Base-by-base conservation (phyloP, 2,329 filamentous ascomycete species). In the Fusarium phyllophilum region DNA sequence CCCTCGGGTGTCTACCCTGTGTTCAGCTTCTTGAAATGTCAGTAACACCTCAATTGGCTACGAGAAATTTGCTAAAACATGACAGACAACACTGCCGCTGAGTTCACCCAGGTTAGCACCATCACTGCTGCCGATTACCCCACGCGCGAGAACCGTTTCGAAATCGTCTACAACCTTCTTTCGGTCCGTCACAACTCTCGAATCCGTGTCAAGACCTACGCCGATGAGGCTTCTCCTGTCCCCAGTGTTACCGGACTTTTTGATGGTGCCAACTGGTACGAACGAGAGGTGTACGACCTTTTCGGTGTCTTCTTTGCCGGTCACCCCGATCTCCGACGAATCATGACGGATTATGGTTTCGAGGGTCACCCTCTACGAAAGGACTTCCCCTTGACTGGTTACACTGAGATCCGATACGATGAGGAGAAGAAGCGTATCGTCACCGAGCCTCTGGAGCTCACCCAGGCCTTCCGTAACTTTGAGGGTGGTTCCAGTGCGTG, bases 401-500 rank as follows among this genome's bases (percentile, higher is more conserved):
- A 99, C 87, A 99, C 96, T 39, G 97, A 99, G 87, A 93, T 99
- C 77, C 90, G 96, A 81, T 99, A 97, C 82, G 96, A 99, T 78
- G 96, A 99, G 86, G 97, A 99, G 89, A 99, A 98, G 93, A 99
- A 99, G 91, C 91, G 96, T 72, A 98, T 99, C 81, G 96, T 99
- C 70, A 96, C 97, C 38, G 97, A 99, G 88, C 96, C 97, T 45
- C 88, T 99, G 56, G 96, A 99, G 87, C 89, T 99, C 84, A 98
- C 96, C 20, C 96, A 99, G 85, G 96, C 97, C 13, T 99, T 97
- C 91, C 92, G 96, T 78, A 98, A 99, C 87, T 99, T 99, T 81
- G 95, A 98, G 85, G 95, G 95, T 70, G 94, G 95, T 64, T 91
- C 91, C 52, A 91, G 91, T 74, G 89, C 89, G 20, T 92, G 90